Base-by-base conservation (phyloP, 495 filamentous ascomycete species). In the Podospora didyma region DNA sequence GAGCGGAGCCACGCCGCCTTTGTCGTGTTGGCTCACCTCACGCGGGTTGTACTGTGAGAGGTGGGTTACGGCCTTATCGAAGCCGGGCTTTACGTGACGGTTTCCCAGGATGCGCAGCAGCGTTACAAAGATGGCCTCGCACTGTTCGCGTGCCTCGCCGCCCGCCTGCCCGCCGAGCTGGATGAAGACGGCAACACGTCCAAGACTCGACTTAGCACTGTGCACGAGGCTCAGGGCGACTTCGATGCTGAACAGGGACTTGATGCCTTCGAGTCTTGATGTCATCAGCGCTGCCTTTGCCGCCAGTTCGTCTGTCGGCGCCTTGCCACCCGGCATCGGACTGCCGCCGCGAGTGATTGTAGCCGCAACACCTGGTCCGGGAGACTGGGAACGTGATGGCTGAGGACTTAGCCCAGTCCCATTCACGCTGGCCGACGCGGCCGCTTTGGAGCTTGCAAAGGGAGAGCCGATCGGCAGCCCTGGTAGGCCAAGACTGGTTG, bases 231-330 rank as follows among this genome's bases (percentile, higher is more conserved):
- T 86, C 24, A 99, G 75, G 1, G 95, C 94, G 19, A 99, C 85
- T 66, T 99, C 95, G 61, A 99, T 92, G 69, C 90, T 96, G 75
- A 99, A 97, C 14, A 99, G 78, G 20, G 89, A 89, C 51, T 86
- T 85, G 69, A 99, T 97, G 48, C 92, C 92, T 71, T 97, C 93
- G 31, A 99, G 76, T 49, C 89, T 83, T 4, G 90, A 89, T 51
- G 92, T 93, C 92, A 99, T 97, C 51, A 99, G 85, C 0, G 92
- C 92, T 2, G 93, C 90, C 73, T 97, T 97, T 24, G 95, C 95
- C 44, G 93, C 93, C 11, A 99, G 75, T 62, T 97, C 95, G 21
- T 91, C 89, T 1, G 86, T 96, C 9, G 93, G 92, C 14, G 83
- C 87, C 63, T 89, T 75, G 2, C 69, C 77, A 1, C 70, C 77